Conservation (phyloP, 306 rosid species). For the Malus sieversii region DNA sequence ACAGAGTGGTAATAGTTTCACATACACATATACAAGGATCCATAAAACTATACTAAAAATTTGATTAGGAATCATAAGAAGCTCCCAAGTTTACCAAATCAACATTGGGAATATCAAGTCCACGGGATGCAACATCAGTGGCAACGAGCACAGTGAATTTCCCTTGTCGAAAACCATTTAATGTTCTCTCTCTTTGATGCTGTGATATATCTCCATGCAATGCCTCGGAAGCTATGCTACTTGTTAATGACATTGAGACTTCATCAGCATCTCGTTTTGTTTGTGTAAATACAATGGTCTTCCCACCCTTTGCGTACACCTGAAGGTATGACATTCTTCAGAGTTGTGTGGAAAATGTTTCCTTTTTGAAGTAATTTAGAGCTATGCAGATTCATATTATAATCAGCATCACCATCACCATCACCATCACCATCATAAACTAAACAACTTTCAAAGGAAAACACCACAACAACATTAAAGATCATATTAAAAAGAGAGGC, state of each 20-base stretch:
- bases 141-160: slow-evolving; percentile 97
- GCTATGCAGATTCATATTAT: neutral
- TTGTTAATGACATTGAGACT: slow-evolving; percentile 82
- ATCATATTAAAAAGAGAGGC: neutral
- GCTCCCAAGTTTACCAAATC: slow-evolving; percentile 59
- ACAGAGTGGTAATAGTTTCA: neutral
- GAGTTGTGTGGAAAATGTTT: neutral
- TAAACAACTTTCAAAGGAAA: neutral
- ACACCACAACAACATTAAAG: neutral
- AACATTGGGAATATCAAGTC: slow-evolving; percentile 96
- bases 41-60: neutral
- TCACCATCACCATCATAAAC: neutral
- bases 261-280: slow-evolving; percentile 98
- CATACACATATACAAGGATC: slow-evolving; percentile 5
- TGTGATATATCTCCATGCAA: slow-evolving; percentile 99
- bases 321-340: slow-evolving; percentile 32
- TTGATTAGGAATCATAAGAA: slow-evolving; percentile 6
- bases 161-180: slow-evolving; percentile 96
- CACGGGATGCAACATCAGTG: slow-evolving; percentile 98
- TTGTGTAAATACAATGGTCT: slow-evolving; percentile 95
- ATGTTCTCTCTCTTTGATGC: slow-evolving; percentile 94
- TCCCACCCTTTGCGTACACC: slow-evolving; percentile 98
- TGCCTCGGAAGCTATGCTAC: slow-evolving; percentile 84
- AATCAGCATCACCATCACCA: neutral
- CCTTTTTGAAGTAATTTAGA: neutral